These are phyloP conservation scores for Cryphonectria parasitica DNA, from an alignment of 2,329 filamentous ascomycete genomes.

Conservation along the genomic window DNA sequence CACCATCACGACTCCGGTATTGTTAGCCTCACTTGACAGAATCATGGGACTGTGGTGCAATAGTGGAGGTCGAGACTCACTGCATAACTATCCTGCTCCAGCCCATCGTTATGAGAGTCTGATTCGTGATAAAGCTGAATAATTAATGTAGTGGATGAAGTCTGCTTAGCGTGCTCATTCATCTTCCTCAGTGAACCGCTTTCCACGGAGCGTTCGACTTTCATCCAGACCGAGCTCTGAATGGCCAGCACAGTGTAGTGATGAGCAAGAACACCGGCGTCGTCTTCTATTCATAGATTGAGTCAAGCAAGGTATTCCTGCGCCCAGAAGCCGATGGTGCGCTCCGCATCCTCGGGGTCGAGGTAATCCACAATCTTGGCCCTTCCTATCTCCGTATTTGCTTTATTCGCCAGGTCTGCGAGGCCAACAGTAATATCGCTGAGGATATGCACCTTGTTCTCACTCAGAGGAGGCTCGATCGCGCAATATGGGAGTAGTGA, in stretches of 20 bases:
- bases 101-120: not conserved
- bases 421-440: slow-evolving; percentile 39
- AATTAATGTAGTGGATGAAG: not conserved
- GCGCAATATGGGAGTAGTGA: slow-evolving; percentile 42
- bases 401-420: slow-evolving; percentile 37
- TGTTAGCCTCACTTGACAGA: not conserved
- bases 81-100: not conserved
- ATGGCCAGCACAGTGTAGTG: not conserved
- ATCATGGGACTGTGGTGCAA: not conserved
- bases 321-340: slow-evolving; percentile 32
- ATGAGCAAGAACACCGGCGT: not conserved
- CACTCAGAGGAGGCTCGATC: slow-evolving; percentile 33
- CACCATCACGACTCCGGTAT: not conserved
- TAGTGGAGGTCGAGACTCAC: not conserved
- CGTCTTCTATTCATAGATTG: not conserved
- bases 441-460: slow-evolving; percentile 39
- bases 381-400: slow-evolving; percentile 32
- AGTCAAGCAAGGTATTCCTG: slow-evolving; percentile 24
- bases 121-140: not conserved
- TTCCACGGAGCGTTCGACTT: too few species aligned
- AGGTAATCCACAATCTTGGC: slow-evolving; percentile 34
- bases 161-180: not conserved
- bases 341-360: slow-evolving; percentile 35
- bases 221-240: not conserved
- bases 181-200: not conserved